These are phyloP conservation scores for Diaporthe ilicicola DNA, from an alignment of 2,329 filamentous ascomycete genomes.

Conservation along the genomic window DNA sequence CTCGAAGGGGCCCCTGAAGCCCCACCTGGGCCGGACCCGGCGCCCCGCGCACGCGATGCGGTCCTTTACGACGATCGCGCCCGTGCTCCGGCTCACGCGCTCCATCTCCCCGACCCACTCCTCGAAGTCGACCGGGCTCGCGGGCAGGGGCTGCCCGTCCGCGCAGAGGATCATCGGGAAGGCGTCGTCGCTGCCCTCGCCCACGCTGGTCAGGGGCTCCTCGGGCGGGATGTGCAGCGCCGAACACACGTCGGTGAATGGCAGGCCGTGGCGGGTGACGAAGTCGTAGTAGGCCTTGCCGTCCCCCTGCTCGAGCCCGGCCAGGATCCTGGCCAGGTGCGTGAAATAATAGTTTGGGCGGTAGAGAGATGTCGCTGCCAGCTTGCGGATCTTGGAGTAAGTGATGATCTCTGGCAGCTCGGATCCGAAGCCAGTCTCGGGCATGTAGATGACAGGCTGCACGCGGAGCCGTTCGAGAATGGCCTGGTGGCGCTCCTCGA, in stretches of 20 bases:
- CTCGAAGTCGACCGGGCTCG: constrained; percentile 46
- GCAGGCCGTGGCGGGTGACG: constrained; percentile 33
- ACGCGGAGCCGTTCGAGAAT: constrained; percentile 52
- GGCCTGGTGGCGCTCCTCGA: constrained; percentile 48
- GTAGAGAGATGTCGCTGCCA: constrained; percentile 55
- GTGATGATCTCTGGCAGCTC: constrained; percentile 59
- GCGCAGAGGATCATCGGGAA: constrained; percentile 57
- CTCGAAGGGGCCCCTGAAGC: constrained; percentile 44
- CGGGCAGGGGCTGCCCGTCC: constrained; percentile 45
- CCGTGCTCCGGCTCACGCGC: constrained; percentile 50
- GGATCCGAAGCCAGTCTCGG: constrained; percentile 42
- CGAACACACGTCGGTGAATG: constrained; percentile 41
- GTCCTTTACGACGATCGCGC: constrained; percentile 53
- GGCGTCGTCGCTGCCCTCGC: constrained; percentile 49
- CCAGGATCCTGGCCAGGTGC: constrained; percentile 52
- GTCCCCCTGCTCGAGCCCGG: constrained; percentile 53
- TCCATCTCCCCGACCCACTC: constrained; percentile 45
- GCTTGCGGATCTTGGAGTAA: constrained; percentile 55
- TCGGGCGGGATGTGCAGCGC: constrained; percentile 43
- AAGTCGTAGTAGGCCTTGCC: constrained; percentile 53
- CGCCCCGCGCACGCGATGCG: constrained; percentile 51
- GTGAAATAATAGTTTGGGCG: constrained; percentile 52
- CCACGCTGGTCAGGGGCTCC: constrained; percentile 41
- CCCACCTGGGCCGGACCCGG: constrained; percentile 47
- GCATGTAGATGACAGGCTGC: constrained; percentile 52